Base-by-base conservation (phyloP, 441 rosid species). In the Bruguiera hainesii region DNA sequence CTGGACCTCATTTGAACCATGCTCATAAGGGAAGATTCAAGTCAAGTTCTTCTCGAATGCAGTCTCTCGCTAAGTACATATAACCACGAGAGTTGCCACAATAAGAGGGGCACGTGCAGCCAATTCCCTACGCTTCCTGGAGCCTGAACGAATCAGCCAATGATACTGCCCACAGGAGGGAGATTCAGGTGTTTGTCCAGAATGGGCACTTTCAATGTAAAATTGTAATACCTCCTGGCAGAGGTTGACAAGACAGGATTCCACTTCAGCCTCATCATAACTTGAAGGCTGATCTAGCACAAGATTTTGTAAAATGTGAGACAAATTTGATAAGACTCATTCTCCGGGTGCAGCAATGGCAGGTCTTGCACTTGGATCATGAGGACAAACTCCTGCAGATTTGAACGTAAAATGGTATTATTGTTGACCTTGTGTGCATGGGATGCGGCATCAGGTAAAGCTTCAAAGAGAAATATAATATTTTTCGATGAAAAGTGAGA, bases 321-420 rank as follows among this genome's bases (percentile, higher is more conserved):
- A 79, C 99, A 88, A 70, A 91, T 87, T 69, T 96, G 98, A 73
- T 84, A 91, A 20, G 98, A 89, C 80, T 96, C 99, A 49, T 91
- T 96, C 79, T 96, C 99, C 11, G 93, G 89, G 65, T 97, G 97
- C 19, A 96, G 75, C 2, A 96, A 76, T 11, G 98, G 99, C 68
- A 97, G 99, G 72, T 93, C 99, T 79, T 91, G 99, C 97, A 96
- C 91, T 70, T 93, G 99, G 56, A 93, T 91, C 84, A 93, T 84
- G 48, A 93, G 78, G 76, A 89, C 97, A 73, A 89, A 84, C 73
- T 93, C 99, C 78, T 81, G 98, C 61, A 96, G 84, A 79, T 82
- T 91, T 71, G 85, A 77, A 11, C 98, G 97, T 46, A 96, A 72
- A 21, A 48, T 52, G 15, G 76, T 37, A 73, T 87, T 66, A 56